Percentiles rank a stretch among this genome's conserved stretches.
phyloP scores from a whole-genome alignment of 1,284 basidiomycete genomes.

The Apiotrichum porosum region DNA sequence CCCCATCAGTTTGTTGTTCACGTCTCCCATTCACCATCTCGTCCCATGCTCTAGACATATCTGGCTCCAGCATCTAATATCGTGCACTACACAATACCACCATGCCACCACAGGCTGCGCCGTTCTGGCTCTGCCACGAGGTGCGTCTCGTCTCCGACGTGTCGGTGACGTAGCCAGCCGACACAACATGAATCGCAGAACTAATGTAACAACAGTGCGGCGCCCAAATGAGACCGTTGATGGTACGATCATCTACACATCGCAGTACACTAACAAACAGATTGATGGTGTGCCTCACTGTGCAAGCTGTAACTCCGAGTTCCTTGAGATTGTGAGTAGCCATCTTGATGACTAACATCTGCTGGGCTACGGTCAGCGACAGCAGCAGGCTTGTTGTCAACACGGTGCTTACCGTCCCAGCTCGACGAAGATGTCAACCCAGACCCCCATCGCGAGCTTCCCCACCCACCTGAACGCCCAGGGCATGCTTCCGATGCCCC shows the following conservation, averaged over 20 bases:
- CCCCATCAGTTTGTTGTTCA: no score
- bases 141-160: conserved; percentile 14
- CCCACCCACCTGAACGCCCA: conserved; percentile 32
- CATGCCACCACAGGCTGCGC: conserved; percentile 21
- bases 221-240: conserved; percentile 41
- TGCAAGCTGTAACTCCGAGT: conserved; percentile 42
- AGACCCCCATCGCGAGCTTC: conserved; percentile 39
- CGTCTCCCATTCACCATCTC: neutral
- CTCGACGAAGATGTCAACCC: conserved; percentile 42
- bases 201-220: conserved; percentile 35
- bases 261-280: conserved; percentile 10
- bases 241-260: conserved; percentile 11
- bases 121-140: conserved; percentile 45
- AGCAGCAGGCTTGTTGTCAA: no score
- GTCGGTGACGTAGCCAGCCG: neutral
- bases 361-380: no score
- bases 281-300: conserved; percentile 32
- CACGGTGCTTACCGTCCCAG: conserved; percentile 12
- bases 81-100: neutral
- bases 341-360: no score
- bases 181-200: no score
- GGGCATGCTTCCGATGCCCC: neutral
- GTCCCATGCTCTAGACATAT: neutral
- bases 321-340: conserved; percentile 40
- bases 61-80: neutral